Evolutionary conservation across 352 stramenopile species (phyloP).

Genomic region (Globisporangium recalcitrans): DNA sequence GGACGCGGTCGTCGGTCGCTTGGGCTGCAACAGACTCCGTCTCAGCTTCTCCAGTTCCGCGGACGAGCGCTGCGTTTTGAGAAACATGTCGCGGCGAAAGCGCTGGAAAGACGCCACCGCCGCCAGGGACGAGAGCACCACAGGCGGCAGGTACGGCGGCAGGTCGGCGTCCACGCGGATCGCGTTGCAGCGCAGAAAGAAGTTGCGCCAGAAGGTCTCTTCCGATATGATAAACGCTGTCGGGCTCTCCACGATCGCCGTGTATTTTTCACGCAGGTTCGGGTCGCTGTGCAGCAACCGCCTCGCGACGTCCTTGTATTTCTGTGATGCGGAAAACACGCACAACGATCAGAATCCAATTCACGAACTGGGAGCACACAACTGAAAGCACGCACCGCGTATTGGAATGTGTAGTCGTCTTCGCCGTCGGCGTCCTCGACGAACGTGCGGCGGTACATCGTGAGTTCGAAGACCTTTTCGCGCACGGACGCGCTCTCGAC

Average conservation of each 20-base stretch:
- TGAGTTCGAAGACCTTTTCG: slow-evolving; percentile 55
- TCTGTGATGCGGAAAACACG: slow-evolving; percentile 6
- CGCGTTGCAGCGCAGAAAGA: slow-evolving; percentile 65
- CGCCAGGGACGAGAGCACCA: slow-evolving; percentile 23
- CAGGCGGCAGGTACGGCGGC: slow-evolving; percentile 46
- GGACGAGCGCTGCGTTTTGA: slow-evolving; percentile 36
- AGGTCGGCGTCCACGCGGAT: slow-evolving; percentile 31
- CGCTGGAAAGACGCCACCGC: slow-evolving; percentile 44
- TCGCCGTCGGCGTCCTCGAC: slow-evolving; percentile 50
- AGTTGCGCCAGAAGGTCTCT: slow-evolving; percentile 64
- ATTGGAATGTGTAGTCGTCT: slow-evolving; percentile 62
- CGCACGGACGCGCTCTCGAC: slow-evolving; percentile 34
- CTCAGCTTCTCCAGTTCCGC: slow-evolving; percentile 31
- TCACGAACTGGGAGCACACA: too few relatives aligned
- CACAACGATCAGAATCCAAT: neutral
- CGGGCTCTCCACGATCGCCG: slow-evolving; percentile 32
- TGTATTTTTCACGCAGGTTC: slow-evolving; percentile 57
- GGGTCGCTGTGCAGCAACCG: slow-evolving; percentile 52
- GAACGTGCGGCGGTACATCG: slow-evolving; percentile 58
- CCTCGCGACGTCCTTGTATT: slow-evolving; percentile 39
- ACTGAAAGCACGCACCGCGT: slow-evolving; percentile 25
- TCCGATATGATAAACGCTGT: slow-evolving; percentile 38
- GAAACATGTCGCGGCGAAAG: slow-evolving; percentile 42
- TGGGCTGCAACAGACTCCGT: slow-evolving; percentile 24
- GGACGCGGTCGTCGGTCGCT: slow-evolving; percentile 12